phyloP scores from a whole-genome alignment of 2,329 filamentous ascomycete genomes.

The Seiridium unicorne region DNA sequence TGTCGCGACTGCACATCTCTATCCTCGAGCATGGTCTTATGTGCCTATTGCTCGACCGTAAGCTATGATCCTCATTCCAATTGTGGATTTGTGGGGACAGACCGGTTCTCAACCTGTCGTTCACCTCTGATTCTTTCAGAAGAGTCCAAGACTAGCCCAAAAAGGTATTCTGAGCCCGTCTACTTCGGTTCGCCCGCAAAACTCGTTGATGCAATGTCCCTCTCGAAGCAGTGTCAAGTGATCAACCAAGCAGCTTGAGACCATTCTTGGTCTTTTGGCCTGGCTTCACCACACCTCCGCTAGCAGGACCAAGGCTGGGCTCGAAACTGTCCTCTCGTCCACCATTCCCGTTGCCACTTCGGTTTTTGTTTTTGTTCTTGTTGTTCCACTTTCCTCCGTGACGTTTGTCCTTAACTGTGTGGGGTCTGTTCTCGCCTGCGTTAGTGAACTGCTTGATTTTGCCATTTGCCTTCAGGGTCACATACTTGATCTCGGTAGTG shows the following conservation, averaged over 20 bases:
- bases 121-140: too few relatives aligned
- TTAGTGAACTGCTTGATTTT: background rate
- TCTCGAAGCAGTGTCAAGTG: background rate
- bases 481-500: conserved; percentile 79
- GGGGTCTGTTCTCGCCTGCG: conserved; percentile 37
- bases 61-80: too few relatives aligned
- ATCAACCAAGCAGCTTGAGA: conserved; percentile 57
- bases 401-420: conserved; percentile 58
- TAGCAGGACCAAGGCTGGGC: conserved; percentile 48
- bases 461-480: background rate
- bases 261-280: conserved; percentile 69
- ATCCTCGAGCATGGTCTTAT: too few relatives aligned
- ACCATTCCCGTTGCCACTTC: conserved; percentile 25
- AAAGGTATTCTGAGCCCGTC: background rate
- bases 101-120: too few relatives aligned
- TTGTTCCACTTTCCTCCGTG: conserved; percentile 28
- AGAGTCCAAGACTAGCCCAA: too few relatives aligned
- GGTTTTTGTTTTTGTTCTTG: conserved; percentile 31
- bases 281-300: conserved; percentile 57
- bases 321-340: conserved; percentile 37
- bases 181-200: background rate
- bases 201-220: background rate
- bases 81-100: too few relatives aligned
- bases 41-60: too few relatives aligned
- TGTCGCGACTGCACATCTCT: too few relatives aligned